Base-by-base conservation (phyloP, 2,329 filamentous ascomycete genomes). In the Pseudogymnoascus sp. region DNA sequence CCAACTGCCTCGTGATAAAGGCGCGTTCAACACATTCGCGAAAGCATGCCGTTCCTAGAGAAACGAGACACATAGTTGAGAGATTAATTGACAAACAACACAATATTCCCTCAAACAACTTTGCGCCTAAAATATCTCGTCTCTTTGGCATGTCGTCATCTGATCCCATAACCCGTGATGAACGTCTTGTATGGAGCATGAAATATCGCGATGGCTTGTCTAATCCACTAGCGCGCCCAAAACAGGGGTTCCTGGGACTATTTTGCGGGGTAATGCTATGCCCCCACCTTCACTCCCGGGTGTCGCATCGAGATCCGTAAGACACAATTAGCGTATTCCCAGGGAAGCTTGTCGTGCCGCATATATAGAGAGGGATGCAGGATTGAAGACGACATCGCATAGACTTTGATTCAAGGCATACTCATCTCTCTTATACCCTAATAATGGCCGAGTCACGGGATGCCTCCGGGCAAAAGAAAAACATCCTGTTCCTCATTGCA, bases 401-500 rank as follows among this genome's bases (percentile, higher is more conserved):
- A 47, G 22, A 11, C 41, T 28, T 47, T 28, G 14, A 25, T 47
- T 14, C 6, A 47, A 47, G 41, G 4, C 12, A 22, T 25, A 47
- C 12, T 47, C 20, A 2, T 25, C 3, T 25, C 22, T 25, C 22
- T 25, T 25, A 25, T 25, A 25, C 5, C 5, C 22, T 14, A 6
- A 47, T 28, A 25, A 47, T 47, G 41, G 20, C 20, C 25, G 41
- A 47, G 25, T 47, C 41, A 47, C 41, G 20, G 20, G 41, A 47
- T 47, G 41, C 20, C 41, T 47, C 20, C 9, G 41, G 41, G 41
- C 41, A 43, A 28, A 59, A 59, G 57, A 72, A 66, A 59, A 76
- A 76, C 59, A 70, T 74, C 60, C 68, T 79, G 2, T 68, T 77
- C 3, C 60, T 78, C 22, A 67, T 78, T 30, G 76, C 77, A 8